A percentile compares a stretch with the other conserved stretches of the same genome.
Conservation (phyloP, 2,329 filamentous ascomycete species). For the Teratosphaeria viscida region DNA sequence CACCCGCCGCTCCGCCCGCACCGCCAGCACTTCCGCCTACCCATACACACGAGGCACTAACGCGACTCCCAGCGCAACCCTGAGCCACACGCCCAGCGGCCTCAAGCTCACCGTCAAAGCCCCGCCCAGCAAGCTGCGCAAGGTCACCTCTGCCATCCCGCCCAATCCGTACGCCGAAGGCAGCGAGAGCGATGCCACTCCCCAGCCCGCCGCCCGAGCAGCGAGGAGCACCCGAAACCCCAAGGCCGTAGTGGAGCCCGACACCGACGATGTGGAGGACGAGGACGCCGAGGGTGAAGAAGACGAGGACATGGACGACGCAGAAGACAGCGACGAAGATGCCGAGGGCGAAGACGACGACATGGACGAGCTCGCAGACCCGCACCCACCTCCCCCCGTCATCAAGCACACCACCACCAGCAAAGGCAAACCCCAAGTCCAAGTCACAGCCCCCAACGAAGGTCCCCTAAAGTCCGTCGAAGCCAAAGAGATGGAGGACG, state of each 20-base stretch:
- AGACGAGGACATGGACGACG: conserved; percentile 10
- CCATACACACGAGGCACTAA: conserved; percentile 18
- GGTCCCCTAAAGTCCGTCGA: conserved; percentile 35
- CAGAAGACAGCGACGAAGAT: conserved; percentile 17
- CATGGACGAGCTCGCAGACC: conserved; percentile 24
- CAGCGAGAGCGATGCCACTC: conserved; percentile 26
- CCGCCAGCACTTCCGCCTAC: conserved; percentile 11
- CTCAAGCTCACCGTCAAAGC: conserved; percentile 42
- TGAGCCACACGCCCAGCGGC: conserved; percentile 30
- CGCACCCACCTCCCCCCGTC: conserved; percentile 25
- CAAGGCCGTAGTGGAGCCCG: conserved; percentile 24
- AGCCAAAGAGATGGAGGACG: conserved; percentile 42
- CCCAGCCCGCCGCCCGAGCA: conserved; percentile 18
- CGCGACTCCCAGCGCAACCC: conserved; percentile 19
- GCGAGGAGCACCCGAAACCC: conserved; percentile 26
- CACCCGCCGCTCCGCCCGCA: conserved; percentile 21
- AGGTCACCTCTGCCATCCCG: conserved; percentile 33
- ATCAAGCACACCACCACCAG: conserved; percentile 17
- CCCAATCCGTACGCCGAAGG: conserved; percentile 23
- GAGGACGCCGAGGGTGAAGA: conserved; percentile 22
- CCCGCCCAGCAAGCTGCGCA: conserved; percentile 38
- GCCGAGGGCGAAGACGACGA: conserved; percentile 27
- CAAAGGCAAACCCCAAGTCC: conserved; percentile 17
- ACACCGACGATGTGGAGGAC: conserved; percentile 22
- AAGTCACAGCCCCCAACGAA: conserved; percentile 18